Percentiles rank a stretch among this genome's conserved stretches.
Conservation (phyloP, 2,329 filamentous ascomycete genomes). For the Fusarium bactridioides region DNA sequence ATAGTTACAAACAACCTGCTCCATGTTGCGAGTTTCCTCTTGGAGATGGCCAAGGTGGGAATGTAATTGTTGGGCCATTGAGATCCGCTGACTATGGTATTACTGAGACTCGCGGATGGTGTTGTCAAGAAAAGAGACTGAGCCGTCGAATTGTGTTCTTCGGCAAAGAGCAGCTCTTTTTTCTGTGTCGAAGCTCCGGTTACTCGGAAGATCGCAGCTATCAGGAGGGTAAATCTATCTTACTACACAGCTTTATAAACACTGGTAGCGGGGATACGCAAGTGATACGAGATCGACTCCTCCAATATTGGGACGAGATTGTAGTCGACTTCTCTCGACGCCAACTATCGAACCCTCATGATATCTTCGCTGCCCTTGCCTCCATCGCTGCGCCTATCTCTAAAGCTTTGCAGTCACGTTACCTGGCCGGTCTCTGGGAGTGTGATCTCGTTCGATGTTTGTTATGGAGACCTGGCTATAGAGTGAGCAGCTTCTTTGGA, state of each 20-base stretch:
- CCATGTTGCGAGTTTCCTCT: conserved; percentile 3
- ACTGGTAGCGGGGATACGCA: neutral
- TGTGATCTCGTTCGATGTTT: neutral
- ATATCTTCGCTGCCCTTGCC: conserved; percentile 14
- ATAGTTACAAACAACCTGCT: neutral
- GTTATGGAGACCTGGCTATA: conserved; percentile 5
- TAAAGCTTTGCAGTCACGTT: neutral
- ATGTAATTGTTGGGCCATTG: neutral
- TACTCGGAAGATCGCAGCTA: neutral
- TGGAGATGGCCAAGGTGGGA: neutral
- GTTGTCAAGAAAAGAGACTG: conserved; percentile 6
- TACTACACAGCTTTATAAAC: neutral
- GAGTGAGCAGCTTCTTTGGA: neutral
- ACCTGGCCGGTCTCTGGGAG: conserved; percentile 21
- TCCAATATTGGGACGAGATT: conserved; percentile 3
- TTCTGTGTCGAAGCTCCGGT: neutral
- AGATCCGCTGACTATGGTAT: neutral
- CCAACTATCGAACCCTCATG: conserved; percentile 13
- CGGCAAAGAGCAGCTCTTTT: conserved; percentile 1
- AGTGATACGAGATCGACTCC: neutral
- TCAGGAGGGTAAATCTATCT: neutral
- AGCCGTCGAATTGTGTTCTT: conserved; percentile 5
- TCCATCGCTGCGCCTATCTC: conserved; percentile 1
- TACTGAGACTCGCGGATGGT: conserved; percentile 14
- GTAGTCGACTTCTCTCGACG: neutral